Conservation (phyloP, 371 early-diverging fungal species). For the Apophysomyces elegans region DNA sequence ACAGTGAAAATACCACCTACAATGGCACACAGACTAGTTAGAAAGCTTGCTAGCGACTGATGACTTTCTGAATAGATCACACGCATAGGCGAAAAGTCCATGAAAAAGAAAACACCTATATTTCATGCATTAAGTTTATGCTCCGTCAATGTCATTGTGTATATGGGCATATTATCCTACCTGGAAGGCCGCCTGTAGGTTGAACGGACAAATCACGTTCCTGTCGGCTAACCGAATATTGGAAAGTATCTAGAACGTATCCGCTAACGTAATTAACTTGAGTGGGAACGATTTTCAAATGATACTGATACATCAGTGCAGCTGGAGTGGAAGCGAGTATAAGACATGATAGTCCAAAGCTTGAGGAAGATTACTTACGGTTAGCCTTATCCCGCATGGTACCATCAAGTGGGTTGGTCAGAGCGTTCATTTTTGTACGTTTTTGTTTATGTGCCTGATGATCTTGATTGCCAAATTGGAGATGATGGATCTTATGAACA, state of each 20-base stretch:
- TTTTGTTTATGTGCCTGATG: slow-evolving; percentile 33
- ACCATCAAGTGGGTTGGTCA: slow-evolving; percentile 83
- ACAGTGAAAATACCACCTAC: slow-evolving; percentile 96
- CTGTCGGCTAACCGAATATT: slow-evolving; percentile 93
- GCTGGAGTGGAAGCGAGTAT: slow-evolving; percentile 20
- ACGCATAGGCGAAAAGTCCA: slow-evolving; percentile 96
- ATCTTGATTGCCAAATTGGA: slow-evolving; percentile 80
- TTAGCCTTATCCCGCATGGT: slow-evolving; percentile 50
- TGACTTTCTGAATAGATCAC: slow-evolving; percentile 83
- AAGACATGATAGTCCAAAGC: background rate
- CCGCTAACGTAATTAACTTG: slow-evolving; percentile 75
- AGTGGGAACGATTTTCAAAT: slow-evolving; percentile 92
- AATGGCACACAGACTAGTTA: slow-evolving; percentile 92
- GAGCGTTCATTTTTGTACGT: slow-evolving; percentile 40
- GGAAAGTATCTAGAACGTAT: slow-evolving; percentile 78
- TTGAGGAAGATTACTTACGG: slow-evolving; percentile 29
- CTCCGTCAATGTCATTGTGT: background rate
- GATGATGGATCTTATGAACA: slow-evolving; percentile 78
- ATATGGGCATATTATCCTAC: slow-evolving; percentile 25
- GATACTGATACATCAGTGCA: slow-evolving; percentile 84
- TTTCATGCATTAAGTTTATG: background rate
- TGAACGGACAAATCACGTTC: slow-evolving; percentile 48
- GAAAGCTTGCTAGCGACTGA: slow-evolving; percentile 82
- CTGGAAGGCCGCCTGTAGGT: slow-evolving; percentile 59
- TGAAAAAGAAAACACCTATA: slow-evolving; percentile 88